Percentiles rank a stretch among this genome's conserved stretches.
Conservation (phyloP, 805 yeast genomes). For the Starmera amethionina region DNA sequence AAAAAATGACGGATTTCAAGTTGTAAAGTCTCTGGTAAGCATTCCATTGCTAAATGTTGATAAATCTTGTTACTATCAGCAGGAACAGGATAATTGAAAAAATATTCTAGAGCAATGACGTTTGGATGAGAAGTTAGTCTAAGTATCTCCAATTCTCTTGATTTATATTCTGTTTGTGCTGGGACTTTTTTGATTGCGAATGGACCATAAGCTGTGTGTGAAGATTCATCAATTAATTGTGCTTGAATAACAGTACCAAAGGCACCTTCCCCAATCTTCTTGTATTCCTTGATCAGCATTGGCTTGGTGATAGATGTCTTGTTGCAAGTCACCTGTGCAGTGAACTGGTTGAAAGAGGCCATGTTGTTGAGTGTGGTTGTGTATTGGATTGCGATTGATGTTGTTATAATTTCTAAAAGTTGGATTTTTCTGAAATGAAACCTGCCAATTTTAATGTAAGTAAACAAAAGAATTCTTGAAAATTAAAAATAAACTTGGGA, state of each 20-base stretch:
- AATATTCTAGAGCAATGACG: slow-evolving; percentile 58
- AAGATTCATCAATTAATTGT: slow-evolving; percentile 31
- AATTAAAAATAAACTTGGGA: too few relatives aligned
- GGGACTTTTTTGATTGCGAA: slow-evolving; percentile 80
- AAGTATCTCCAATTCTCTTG: slow-evolving; percentile 70
- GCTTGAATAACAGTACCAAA: slow-evolving; percentile 83
- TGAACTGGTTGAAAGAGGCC: too few relatives aligned
- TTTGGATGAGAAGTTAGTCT: slow-evolving; percentile 74
- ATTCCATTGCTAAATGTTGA: slow-evolving; percentile 81
- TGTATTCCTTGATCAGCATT: slow-evolving; percentile 64
- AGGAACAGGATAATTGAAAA: slow-evolving; percentile 57
- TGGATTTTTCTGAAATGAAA: too few relatives aligned
- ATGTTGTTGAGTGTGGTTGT: too few relatives aligned
- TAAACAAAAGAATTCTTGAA: too few relatives aligned
- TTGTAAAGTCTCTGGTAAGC: slow-evolving; percentile 74
- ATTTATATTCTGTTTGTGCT: slow-evolving; percentile 79
- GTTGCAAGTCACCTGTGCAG: slow-evolving; percentile 45
- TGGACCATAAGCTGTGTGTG: slow-evolving; percentile 54
- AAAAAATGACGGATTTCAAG: slow-evolving; percentile 64
- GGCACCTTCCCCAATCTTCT: slow-evolving; percentile 78
- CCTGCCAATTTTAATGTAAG: too few relatives aligned
- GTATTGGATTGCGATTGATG: too few relatives aligned
- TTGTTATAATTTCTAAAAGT: too few relatives aligned
- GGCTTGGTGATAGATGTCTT: slow-evolving; percentile 39
- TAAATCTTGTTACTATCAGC: slow-evolving; percentile 51